Evolutionary conservation across 257 asterid species (phyloP).

Genomic region (Rehmannia glutinosa): DNA sequence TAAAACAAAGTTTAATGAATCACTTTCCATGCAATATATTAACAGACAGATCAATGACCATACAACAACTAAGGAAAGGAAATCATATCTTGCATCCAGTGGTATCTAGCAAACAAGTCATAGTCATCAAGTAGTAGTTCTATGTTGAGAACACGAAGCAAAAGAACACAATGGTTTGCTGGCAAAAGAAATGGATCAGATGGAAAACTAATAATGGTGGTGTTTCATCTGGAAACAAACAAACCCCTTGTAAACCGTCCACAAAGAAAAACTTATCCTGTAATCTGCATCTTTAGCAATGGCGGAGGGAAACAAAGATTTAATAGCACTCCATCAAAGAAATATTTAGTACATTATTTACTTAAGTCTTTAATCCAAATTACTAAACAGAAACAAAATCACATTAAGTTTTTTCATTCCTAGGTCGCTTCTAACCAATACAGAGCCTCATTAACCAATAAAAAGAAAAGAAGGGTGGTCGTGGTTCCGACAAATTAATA

Average conservation of each 20-base stretch:
- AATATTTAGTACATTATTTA: not conserved
- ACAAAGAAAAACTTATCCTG: too few species aligned
- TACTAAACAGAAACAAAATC: not conserved
- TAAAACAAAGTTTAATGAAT: not conserved
- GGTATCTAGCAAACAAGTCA: conserved; percentile 1
- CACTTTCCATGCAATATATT: not conserved
- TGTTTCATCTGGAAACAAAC: not conserved
- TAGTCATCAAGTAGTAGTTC: not conserved
- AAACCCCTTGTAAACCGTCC: not conserved
- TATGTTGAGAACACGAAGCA: not conserved
- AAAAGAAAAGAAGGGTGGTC: too few species aligned
- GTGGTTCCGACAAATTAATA: too few species aligned
- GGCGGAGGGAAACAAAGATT: too few species aligned
- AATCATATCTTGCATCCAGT: not conserved
- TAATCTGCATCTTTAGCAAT: too few species aligned
- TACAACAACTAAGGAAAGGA: not conserved
- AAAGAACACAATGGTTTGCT: not conserved
- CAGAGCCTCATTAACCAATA: not conserved
- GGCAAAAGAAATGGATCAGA: not conserved
- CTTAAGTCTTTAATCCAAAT: not conserved
- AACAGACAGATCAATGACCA: not conserved
- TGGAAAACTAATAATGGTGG: not conserved
- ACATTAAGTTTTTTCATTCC: not conserved
- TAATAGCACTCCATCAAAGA: too few species aligned
- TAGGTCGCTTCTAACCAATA: not conserved